A percentile compares a stretch with the other conserved stretches of the same genome.
These are phyloP conservation scores for Phytophthora fragariaefolia DNA, from an alignment of 352 stramenopile genomes.

Conservation along the genomic window DNA sequence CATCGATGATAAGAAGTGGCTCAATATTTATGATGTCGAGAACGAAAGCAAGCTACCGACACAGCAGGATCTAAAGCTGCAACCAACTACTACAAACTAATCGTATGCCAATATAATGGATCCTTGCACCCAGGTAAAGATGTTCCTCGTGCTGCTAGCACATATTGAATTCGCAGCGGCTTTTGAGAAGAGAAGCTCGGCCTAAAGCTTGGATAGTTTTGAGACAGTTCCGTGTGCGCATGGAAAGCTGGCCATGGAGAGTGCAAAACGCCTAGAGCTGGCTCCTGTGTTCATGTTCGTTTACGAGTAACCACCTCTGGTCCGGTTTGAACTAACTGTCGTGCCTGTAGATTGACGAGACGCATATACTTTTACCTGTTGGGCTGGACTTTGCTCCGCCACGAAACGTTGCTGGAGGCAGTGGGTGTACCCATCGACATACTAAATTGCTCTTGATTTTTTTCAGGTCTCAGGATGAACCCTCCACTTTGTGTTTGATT, in stretches of 20 bases:
- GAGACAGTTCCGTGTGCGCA: constrained; percentile 7
- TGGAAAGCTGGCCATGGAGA: constrained; percentile 13
- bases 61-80: constrained; percentile 12
- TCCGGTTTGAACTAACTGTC: constrained; percentile 16
- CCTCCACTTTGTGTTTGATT: no score
- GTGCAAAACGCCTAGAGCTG: not conserved
- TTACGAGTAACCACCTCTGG: not conserved
- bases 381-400: constrained; percentile 10
- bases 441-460: constrained; percentile 4
- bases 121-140: constrained; percentile 2
- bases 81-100: not conserved
- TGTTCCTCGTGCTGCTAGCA: not conserved
- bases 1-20: constrained; percentile 17
- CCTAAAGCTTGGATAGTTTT: not conserved
- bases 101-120: constrained; percentile 22
- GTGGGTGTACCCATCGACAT: constrained; percentile 3
- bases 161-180: not conserved
- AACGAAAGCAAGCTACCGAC: constrained; percentile 24
- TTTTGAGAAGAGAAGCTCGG: not conserved
- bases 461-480: no score
- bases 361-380: constrained; percentile 14
- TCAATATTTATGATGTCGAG: constrained; percentile 45
- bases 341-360: constrained; percentile 9
- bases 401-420: not conserved
- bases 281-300: not conserved